Conservation (phyloP, 768 basidiomycete genomes). For the Hygrocybe coccinea region DNA sequence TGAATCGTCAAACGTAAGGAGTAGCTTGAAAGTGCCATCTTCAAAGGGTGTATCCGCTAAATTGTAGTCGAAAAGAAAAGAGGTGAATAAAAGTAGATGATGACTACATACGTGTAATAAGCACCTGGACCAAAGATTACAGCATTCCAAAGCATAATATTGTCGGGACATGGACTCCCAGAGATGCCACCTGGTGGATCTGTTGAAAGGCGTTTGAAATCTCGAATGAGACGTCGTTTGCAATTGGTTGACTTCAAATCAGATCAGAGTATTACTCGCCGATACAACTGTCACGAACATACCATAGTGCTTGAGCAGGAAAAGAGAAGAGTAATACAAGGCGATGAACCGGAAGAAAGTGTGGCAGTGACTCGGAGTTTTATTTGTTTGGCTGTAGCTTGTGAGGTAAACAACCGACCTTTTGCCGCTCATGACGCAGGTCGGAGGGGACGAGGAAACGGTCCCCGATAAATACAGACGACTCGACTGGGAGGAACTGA, state of each 20-base stretch:
- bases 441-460: not conserved
- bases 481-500: constrained; percentile 26
- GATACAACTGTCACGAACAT: not conserved
- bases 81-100: not conserved
- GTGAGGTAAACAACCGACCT: not conserved
- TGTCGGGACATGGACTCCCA: constrained; percentile 94
- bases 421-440: not conserved
- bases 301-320: not conserved
- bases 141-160: constrained; percentile 99
- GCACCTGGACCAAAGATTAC: constrained; percentile 97
- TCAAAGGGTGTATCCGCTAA: constrained; percentile 98
- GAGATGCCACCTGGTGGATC: constrained; percentile 97
- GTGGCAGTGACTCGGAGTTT: not conserved
- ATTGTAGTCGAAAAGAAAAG: constrained; percentile 3
- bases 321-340: not conserved
- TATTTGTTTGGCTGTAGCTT: not conserved
- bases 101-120: constrained; percentile 22
- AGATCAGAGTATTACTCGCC: not conserved
- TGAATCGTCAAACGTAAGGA: constrained; percentile 92
- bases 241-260: constrained; percentile 82
- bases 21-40: constrained; percentile 96
- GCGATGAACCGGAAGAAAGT: not conserved
- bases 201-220: constrained; percentile 92
- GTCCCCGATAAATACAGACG: not conserved
- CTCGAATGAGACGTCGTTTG: constrained; percentile 91